Conservation (phyloP, 352 stramenopile genomes). For the Phytophthora meadii region DNA sequence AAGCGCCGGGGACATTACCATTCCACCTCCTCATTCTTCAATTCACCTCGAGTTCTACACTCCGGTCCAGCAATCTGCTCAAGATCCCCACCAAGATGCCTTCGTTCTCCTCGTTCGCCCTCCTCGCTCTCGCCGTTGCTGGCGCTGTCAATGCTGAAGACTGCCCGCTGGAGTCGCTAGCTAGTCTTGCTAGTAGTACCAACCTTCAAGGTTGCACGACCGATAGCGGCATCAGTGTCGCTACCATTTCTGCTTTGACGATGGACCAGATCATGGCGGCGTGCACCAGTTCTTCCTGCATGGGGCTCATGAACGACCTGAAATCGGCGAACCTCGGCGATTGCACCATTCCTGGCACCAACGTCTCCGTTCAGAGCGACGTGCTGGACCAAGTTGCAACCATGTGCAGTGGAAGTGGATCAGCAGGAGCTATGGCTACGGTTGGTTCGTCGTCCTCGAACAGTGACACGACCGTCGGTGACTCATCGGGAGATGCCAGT, state of each 20-base stretch:
- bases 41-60: slow-evolving; percentile 21
- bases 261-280: slow-evolving; percentile 13
- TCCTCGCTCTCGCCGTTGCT: slow-evolving; percentile 16
- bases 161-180: slow-evolving; percentile 15
- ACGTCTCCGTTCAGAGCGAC: slow-evolving; percentile 28
- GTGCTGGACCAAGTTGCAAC: slow-evolving; percentile 12
- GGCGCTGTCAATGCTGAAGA: slow-evolving; percentile 15
- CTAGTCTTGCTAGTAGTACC: slow-evolving; percentile 14
- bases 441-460: slow-evolving; percentile 9
- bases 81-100: slow-evolving; percentile 21
- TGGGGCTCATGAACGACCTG: slow-evolving; percentile 25
- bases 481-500: slow-evolving; percentile 16
- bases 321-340: slow-evolving; percentile 21
- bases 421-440: slow-evolving; percentile 11
- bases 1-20: neutral
- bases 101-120: slow-evolving; percentile 16
- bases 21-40: slow-evolving; percentile 16
- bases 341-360: slow-evolving; percentile 31
- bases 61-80: slow-evolving; percentile 8
- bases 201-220: slow-evolving; percentile 25
- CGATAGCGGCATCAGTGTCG: slow-evolving; percentile 28
- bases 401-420: slow-evolving; percentile 20
- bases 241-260: slow-evolving; percentile 18
- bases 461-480: slow-evolving; percentile 20
- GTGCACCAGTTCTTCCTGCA: slow-evolving; percentile 24